Base-by-base conservation (phyloP, 176 grass and related monocot species). In the Eragrostis curvula region DNA sequence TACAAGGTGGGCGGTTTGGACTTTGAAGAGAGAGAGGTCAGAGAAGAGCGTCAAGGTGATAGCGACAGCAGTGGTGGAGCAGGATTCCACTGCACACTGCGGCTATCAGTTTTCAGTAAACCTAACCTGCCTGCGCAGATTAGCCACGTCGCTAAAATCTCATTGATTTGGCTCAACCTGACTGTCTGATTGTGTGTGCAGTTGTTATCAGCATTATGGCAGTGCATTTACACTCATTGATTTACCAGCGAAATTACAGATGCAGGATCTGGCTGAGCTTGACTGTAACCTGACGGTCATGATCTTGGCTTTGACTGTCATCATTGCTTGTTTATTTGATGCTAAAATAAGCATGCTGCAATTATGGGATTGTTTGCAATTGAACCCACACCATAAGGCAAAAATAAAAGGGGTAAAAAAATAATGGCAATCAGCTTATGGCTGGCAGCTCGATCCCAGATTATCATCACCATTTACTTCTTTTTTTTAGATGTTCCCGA, bases 1-100 rank as follows among this genome's bases (percentile, higher is more conserved):
- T 30, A 7, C 0, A 40, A 56, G 23, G 55, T 71, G 44, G 52
- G 17, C 46, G 20, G 56, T 64, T 72, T 82, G 72, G 73, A 82
- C 24, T 78, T 80, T 17, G 8, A 5, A 55, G 44, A 62, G n/a
- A 20, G 20, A 40, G 5, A 12, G 29, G 21, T 21, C 23, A 6
- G 20, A 14, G 48, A 49, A 47, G 47, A 46, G 56, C 61, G 79
- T 77, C 73, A 67, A 57, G 9, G 46, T 7, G 79, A 87, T 15
- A 36, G 79, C 16, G 73, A 83, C 66, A 47, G 24, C 36, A 7
- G 39, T 75, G 70, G 27, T 70, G 77, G 24, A 36, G 44, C 56
- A 41, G 18, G 7, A 3, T 11, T 24, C 21, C 11, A 9, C 45
- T 15, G 17, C 21, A 32, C 42, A 24, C 42, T 70, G 66, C 66